These are phyloP conservation scores for Pseudozyma tsukubaensis DNA, from an alignment of 1,284 basidiomycete species.

Conservation along the genomic window DNA sequence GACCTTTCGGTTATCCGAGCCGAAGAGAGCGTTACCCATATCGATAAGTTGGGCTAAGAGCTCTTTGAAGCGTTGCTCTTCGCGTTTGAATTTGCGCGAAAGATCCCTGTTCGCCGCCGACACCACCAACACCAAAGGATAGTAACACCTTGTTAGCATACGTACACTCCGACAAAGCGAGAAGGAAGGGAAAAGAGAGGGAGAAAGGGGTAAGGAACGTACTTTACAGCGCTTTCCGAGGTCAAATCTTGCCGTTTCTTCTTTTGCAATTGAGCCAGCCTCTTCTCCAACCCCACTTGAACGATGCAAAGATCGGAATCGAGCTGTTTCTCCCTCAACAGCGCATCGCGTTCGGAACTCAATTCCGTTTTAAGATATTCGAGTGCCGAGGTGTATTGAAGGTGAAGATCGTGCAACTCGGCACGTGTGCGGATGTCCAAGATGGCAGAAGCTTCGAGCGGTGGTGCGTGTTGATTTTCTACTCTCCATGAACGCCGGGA, in stretches of 20 bases:
- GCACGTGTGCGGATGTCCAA: constrained; percentile 32
- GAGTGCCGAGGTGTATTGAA: constrained; percentile 29
- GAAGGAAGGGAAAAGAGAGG: not conserved
- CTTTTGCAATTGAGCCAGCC: constrained; percentile 23
- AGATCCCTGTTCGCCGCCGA: constrained; percentile 18
- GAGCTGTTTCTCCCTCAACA: constrained; percentile 33
- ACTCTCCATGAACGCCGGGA: not conserved
- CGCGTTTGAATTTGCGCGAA: constrained; percentile 18
- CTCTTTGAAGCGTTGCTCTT: constrained; percentile 28
- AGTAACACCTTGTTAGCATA: too few species aligned
- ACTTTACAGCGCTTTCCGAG: constrained; percentile 28
- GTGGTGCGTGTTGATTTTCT: constrained; percentile 28
- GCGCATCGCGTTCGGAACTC: constrained; percentile 23
- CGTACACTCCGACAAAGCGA: too few species aligned
- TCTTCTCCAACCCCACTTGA: constrained; percentile 15
- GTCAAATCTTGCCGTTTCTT: constrained; percentile 27
- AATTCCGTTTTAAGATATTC: constrained; percentile 23
- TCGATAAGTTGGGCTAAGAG: constrained; percentile 37
- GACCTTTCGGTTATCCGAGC: constrained; percentile 23
- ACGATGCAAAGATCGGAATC: constrained; percentile 30
- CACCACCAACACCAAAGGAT: too few species aligned
- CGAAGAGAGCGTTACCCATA: constrained; percentile 28
- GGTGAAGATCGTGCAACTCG: constrained; percentile 35
- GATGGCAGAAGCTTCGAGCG: constrained; percentile 26
- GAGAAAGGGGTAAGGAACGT: not conserved